Conservation (phyloP, 768 basidiomycete species). For the Termitomyces sp. region DNA sequence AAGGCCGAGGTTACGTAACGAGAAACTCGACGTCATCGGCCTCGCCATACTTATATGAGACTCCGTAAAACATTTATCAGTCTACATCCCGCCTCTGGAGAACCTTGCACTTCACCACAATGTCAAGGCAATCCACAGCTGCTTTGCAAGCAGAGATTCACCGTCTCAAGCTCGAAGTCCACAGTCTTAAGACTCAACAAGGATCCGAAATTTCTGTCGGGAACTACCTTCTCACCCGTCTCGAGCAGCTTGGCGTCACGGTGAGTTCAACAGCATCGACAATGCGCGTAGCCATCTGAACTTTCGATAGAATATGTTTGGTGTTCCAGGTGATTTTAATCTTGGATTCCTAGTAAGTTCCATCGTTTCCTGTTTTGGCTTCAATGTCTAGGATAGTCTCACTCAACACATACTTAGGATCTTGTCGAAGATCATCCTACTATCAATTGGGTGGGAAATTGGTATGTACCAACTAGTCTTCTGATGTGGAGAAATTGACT, state of each 20-base stretch:
- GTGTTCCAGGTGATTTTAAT: constrained; percentile 86
- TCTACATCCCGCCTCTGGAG: not conserved
- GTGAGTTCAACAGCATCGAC: constrained; percentile 21
- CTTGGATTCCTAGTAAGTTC: constrained; percentile 50
- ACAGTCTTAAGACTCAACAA: constrained; percentile 27
- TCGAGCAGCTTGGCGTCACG: constrained; percentile 53
- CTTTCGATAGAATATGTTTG: constrained; percentile 61
- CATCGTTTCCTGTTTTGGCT: not conserved
- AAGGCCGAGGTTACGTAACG: not conserved
- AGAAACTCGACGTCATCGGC: constrained; percentile 1
- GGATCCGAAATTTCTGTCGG: constrained; percentile 40
- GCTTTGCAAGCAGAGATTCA: constrained; percentile 40
- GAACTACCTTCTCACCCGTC: constrained; percentile 51
- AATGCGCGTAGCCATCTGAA: not conserved
- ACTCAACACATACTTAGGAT: constrained; percentile 42
- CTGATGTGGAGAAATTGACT: not conserved
- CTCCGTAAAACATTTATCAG: not conserved
- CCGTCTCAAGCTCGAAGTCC: constrained; percentile 43
- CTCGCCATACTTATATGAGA: not conserved
- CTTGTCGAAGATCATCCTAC: constrained; percentile 72
- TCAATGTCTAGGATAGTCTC: constrained; percentile 1
- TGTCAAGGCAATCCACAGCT: constrained; percentile 17
- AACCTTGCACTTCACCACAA: not conserved
- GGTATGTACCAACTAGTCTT: constrained; percentile 28
- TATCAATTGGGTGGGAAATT: constrained; percentile 86